A percentile compares a stretch with the other conserved stretches of the same genome.
Evolutionary conservation across 2,329 filamentous ascomycete genomes (phyloP).

Genomic region (Arthrobotrys entomopaga): DNA sequence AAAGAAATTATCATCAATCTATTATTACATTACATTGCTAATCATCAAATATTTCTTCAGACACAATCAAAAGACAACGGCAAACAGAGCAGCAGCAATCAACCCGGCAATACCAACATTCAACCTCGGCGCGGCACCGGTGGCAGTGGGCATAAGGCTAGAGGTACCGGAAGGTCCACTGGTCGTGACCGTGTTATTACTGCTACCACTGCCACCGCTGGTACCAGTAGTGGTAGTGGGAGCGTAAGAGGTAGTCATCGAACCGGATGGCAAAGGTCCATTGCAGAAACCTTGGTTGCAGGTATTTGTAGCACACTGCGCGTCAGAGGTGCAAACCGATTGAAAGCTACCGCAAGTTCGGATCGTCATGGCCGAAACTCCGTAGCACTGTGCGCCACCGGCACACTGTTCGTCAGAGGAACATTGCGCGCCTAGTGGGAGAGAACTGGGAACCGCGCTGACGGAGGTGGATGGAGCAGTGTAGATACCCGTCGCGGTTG

Average conservation of each 20-base stretch:
- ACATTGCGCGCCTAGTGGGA: slow-evolving; percentile 28
- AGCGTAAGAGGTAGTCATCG: background rate
- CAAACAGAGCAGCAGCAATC: slow-evolving; percentile 29
- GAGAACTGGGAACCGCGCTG: slow-evolving; percentile 14
- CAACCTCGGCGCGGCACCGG: slow-evolving; percentile 38
- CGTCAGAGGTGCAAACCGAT: slow-evolving; percentile 19
- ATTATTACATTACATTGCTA: background rate
- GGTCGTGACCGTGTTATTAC: slow-evolving; percentile 25
- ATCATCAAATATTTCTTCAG: background rate
- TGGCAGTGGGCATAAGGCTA: slow-evolving; percentile 1
- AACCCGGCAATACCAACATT: slow-evolving; percentile 29
- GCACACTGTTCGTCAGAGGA: slow-evolving; percentile 20
- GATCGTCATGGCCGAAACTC: background rate
- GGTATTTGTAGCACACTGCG: slow-evolving; percentile 28
- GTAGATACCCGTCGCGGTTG: slow-evolving; percentile 12
- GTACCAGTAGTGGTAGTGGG: slow-evolving; percentile 6
- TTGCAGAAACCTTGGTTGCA: slow-evolving; percentile 45
- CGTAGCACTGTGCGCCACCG: slow-evolving; percentile 25
- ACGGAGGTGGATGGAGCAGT: slow-evolving; percentile 4
- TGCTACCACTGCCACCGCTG: slow-evolving; percentile 1
- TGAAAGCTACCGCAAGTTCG: slow-evolving; percentile 33
- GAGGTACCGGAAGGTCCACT: no score
- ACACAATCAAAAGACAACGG: slow-evolving; percentile 38
- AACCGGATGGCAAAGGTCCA: slow-evolving; percentile 6
- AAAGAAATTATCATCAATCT: background rate